Evolutionary conservation across 805 yeast species (phyloP).

Genomic region (Barnettozyma sp.): DNA sequence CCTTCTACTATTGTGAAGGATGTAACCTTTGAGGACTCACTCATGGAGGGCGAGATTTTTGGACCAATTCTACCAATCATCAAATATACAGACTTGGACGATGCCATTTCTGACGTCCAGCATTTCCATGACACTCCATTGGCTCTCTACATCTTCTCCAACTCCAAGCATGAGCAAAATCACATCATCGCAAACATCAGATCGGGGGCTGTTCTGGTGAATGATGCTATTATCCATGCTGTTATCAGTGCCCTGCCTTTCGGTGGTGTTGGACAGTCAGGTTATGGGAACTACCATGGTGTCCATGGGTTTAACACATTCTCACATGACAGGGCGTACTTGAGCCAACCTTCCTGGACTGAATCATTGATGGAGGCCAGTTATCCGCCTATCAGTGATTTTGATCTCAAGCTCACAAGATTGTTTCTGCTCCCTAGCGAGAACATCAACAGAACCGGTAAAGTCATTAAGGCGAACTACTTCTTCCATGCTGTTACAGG

Average conservation of each 20-base stretch:
- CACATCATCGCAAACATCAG: conserved; percentile 47
- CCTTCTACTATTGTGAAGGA: conserved; percentile 69
- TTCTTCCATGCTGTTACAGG: conserved; percentile 12
- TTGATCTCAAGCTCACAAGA: conserved; percentile 27
- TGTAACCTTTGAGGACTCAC: conserved; percentile 57
- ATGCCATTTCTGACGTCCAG: conserved; percentile 38
- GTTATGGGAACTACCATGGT: conserved; percentile 82
- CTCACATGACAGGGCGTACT: conserved; percentile 63
- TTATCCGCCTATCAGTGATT: conserved; percentile 52
- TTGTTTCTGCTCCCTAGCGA: conserved; percentile 27
- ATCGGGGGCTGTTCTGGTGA: conserved; percentile 65
- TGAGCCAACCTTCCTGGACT: conserved; percentile 58
- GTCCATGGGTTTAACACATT: conserved; percentile 48
- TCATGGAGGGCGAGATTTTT: conserved; percentile 74
- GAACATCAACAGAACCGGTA: conserved; percentile 33
- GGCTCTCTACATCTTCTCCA: conserved; percentile 66
- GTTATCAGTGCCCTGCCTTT: conserved; percentile 69
- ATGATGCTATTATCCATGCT: conserved; percentile 68
- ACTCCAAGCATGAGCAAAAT: conserved; percentile 39
- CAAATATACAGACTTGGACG: conserved; percentile 39
- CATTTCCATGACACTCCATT: conserved; percentile 65
- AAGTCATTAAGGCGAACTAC: conserved; percentile 19
- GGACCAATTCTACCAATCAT: conserved; percentile 82
- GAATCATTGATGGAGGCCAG: conserved; percentile 55
- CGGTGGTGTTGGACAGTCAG: conserved; percentile 87